phyloP scores from a whole-genome alignment of 148 eudicot genomes.

The Rhododendron vialii region DNA sequence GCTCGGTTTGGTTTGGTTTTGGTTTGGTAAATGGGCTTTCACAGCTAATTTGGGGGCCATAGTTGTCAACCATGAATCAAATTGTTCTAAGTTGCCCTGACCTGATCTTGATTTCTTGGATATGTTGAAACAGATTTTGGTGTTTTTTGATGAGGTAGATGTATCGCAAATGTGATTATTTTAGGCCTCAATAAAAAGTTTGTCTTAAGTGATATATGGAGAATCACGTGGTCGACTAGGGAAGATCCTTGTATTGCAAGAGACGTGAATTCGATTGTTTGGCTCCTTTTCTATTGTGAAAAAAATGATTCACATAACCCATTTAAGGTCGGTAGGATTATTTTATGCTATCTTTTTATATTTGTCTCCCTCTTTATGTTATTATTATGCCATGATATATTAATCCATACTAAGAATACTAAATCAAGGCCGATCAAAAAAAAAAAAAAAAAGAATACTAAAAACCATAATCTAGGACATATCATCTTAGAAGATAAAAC shows the following conservation, averaged over 20 bases:
- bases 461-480: background rate
- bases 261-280: background rate
- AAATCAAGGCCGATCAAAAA: background rate
- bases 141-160: background rate
- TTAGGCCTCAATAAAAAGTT: background rate
- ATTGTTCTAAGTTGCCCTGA: background rate
- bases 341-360: background rate
- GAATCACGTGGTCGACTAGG: background rate
- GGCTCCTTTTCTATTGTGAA: background rate
- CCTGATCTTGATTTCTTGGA: background rate
- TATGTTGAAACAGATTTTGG: background rate
- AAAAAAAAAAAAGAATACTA: background rate
- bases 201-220: background rate
- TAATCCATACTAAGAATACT: background rate
- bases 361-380: background rate
- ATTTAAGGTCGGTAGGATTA: background rate
- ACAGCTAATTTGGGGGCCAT: background rate
- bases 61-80: background rate
- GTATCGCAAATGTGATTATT: background rate
- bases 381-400: background rate
- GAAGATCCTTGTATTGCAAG: conserved; percentile 3
- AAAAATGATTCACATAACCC: background rate
- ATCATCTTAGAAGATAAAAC: background rate
- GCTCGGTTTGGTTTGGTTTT: too few relatives aligned
- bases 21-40: background rate